These are phyloP conservation scores for Phaeophleospora eucalypticola DNA, from an alignment of 2,329 filamentous ascomycete genomes.

Conservation along the genomic window DNA sequence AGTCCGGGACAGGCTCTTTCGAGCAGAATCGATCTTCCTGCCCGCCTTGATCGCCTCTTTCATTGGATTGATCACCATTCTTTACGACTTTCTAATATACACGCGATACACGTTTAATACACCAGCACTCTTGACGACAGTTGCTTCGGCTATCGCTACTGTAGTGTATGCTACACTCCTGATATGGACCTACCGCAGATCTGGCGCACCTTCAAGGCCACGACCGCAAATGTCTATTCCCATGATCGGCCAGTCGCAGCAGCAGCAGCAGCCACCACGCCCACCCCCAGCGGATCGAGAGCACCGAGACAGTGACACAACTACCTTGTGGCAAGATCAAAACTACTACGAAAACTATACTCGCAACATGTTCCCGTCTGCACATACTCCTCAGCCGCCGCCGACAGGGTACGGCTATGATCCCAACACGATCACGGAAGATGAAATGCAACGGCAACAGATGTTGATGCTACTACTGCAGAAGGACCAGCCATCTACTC, in stretches of 20 bases:
- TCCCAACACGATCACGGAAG: conserved; percentile 40
- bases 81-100: conserved; percentile 46
- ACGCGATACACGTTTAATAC: conserved; percentile 40
- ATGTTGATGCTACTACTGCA: conserved; percentile 46
- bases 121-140: conserved; percentile 41
- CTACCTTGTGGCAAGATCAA: conserved; percentile 31
- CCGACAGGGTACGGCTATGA: conserved; percentile 25
- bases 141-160: conserved; percentile 37
- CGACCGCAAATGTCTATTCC: conserved; percentile 17
- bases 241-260: not conserved
- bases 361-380: conserved; percentile 44
- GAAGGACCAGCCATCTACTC: conserved; percentile 27
- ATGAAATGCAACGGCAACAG: conserved; percentile 49
- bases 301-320: conserved; percentile 12
- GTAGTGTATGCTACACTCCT: conserved; percentile 42
- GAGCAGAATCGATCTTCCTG: conserved; percentile 46
- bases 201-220: conserved; percentile 24
- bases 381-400: conserved; percentile 18
- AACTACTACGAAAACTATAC: conserved; percentile 44
- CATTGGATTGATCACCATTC: conserved; percentile 46
- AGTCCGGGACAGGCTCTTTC: conserved; percentile 44
- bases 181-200: conserved; percentile 42
- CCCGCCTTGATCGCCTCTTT: conserved; percentile 42
- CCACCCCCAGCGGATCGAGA: conserved; percentile 12
- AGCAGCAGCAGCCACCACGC: conserved; percentile 2